phyloP scores from a whole-genome alignment of 441 rosid species.

The Isatis lusitanica region DNA sequence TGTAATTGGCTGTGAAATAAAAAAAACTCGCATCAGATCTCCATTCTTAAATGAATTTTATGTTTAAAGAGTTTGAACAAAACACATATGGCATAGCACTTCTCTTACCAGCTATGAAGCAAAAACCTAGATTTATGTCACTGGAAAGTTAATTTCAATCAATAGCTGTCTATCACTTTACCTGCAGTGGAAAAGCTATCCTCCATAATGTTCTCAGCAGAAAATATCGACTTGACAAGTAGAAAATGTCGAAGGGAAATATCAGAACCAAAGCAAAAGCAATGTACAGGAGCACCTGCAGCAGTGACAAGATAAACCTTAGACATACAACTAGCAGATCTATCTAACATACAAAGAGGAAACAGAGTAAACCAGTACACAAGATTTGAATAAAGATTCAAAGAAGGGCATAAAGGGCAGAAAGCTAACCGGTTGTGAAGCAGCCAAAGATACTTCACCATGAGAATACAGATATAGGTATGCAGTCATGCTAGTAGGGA shows the following conservation, averaged over 20 bases:
- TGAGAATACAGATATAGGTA: constrained; percentile 76
- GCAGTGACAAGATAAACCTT: constrained; percentile 13
- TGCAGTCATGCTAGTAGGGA: constrained; percentile 80
- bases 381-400: not conserved
- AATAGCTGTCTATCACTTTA: constrained; percentile 31
- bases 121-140: constrained; percentile 4
- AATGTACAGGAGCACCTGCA: constrained; percentile 66
- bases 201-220: constrained; percentile 74
- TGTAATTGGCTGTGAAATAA: constrained; percentile 58
- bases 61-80: not conserved
- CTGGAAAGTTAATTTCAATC: not conserved
- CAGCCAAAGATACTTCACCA: constrained; percentile 79
- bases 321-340: not conserved
- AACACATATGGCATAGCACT: not conserved
- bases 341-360: constrained; percentile 18
- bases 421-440: constrained; percentile 77
- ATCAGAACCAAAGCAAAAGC: constrained; percentile 62
- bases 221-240: constrained; percentile 66
- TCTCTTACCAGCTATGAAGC: not conserved
- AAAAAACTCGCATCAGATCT: constrained; percentile 7
- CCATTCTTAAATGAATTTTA: not conserved
- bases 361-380: not conserved
- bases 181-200: constrained; percentile 73
- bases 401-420: constrained; percentile 25
- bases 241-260: constrained; percentile 75